A percentile compares a stretch with the other conserved stretches of the same genome.
phyloP scores from a whole-genome alignment of 2,329 filamentous ascomycete species.

The Venturia pyrina region DNA sequence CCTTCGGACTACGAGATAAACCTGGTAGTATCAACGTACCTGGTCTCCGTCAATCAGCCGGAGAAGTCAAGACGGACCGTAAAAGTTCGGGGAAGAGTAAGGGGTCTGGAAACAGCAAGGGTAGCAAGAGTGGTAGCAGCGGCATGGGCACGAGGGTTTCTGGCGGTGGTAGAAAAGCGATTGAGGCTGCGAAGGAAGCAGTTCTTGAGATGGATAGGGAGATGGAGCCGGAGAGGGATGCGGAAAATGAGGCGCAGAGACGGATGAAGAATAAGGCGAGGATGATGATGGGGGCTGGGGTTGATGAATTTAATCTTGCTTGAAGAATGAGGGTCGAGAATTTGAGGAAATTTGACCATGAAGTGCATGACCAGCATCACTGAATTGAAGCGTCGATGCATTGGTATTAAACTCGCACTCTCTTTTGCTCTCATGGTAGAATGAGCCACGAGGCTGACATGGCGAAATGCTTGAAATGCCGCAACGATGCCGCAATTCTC shows the following conservation, averaged over 20 bases:
- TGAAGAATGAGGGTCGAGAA: too few relatives aligned
- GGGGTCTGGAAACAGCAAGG: constrained; percentile 19
- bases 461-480: not conserved
- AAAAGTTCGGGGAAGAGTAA: constrained; percentile 21
- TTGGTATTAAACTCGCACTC: not conserved
- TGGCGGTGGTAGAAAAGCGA: constrained; percentile 17
- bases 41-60: constrained; percentile 38
- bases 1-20: constrained; percentile 79
- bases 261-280: constrained; percentile 47
- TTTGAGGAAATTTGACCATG: too few relatives aligned
- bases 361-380: too few relatives aligned
- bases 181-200: constrained; percentile 22
- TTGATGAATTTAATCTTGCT: constrained; percentile 49
- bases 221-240: constrained; percentile 22
- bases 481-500: not conserved
- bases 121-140: constrained; percentile 20
- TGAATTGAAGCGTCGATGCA: too few relatives aligned
- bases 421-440: not conserved
- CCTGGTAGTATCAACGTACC: constrained; percentile 64
- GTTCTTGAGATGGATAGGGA: constrained; percentile 14
- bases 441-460: not conserved
- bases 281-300: constrained; percentile 42
- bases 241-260: constrained; percentile 38
- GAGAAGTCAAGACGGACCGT: constrained; percentile 35
- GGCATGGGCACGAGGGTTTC: constrained; percentile 12